A percentile compares a stretch with the other conserved stretches of the same genome.
These are phyloP conservation scores for Boletus fagicola DNA, from an alignment of 768 basidiomycete species.

Conservation along the genomic window DNA sequence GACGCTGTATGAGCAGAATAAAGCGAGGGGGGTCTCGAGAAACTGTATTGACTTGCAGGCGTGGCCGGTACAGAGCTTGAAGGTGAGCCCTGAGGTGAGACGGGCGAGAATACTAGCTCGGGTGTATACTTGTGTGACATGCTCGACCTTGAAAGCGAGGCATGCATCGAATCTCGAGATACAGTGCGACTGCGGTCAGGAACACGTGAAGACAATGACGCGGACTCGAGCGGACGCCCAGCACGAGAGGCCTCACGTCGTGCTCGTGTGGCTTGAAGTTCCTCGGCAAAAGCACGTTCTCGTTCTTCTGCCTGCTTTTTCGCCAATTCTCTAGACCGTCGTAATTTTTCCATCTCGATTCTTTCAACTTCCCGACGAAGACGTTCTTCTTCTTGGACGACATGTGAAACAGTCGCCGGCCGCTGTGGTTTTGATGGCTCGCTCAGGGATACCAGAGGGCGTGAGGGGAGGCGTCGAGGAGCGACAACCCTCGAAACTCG, in stretches of 20 bases:
- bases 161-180: slow-evolving; percentile 38
- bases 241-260: slow-evolving; percentile 59
- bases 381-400: slow-evolving; percentile 42
- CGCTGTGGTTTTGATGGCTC: slow-evolving; percentile 11
- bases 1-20: slow-evolving; percentile 55
- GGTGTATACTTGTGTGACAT: slow-evolving; percentile 46
- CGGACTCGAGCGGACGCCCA: slow-evolving; percentile 36
- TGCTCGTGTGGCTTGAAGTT: slow-evolving; percentile 57
- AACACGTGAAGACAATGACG: slow-evolving; percentile 19
- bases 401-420: slow-evolving; percentile 3
- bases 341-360: slow-evolving; percentile 50
- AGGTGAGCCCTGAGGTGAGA: slow-evolving; percentile 44
- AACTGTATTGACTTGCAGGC: slow-evolving; percentile 36
- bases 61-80: slow-evolving; percentile 46
- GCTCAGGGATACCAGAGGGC: slow-evolving; percentile 16
- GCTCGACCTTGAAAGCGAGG: slow-evolving; percentile 24
- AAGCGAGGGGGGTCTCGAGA: slow-evolving; percentile 55
- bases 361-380: slow-evolving; percentile 47
- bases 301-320: slow-evolving; percentile 47
- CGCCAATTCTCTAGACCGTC: slow-evolving; percentile 37
- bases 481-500: slow-evolving; percentile 15
- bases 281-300: slow-evolving; percentile 54
- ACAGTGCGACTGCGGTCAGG: slow-evolving; percentile 36
- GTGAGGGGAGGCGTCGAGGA: slow-evolving; percentile 16
- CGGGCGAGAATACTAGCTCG: slow-evolving; percentile 40